Evolutionary conservation across 768 basidiomycete species (phyloP).

Genomic region (Arthromyces matolae): DNA sequence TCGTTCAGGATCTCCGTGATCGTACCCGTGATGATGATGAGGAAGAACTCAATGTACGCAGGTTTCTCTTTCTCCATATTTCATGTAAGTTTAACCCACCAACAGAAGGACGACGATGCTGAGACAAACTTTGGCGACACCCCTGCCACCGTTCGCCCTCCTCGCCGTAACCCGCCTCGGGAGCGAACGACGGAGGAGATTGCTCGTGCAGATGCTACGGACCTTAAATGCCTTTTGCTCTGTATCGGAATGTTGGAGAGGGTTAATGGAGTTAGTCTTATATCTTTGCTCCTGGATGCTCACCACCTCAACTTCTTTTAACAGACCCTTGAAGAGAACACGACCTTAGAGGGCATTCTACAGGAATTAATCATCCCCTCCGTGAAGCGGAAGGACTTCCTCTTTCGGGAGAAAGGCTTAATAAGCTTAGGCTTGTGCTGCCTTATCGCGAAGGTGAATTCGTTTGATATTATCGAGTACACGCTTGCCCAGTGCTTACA

Average conservation of each 20-base stretch:
- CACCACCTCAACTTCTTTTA: neutral
- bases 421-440: slow-evolving; percentile 69
- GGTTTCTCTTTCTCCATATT: neutral
- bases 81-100: neutral
- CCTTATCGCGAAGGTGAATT: slow-evolving; percentile 63
- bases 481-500: no score
- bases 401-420: slow-evolving; percentile 61
- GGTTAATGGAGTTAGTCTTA: slow-evolving; percentile 67
- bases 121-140: slow-evolving; percentile 28
- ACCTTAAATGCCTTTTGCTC: slow-evolving; percentile 70
- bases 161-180: slow-evolving; percentile 20
- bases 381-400: slow-evolving; percentile 70
- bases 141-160: slow-evolving; percentile 21
- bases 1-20: slow-evolving; percentile 77
- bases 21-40: slow-evolving; percentile 37
- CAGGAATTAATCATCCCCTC: slow-evolving; percentile 83
- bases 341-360: slow-evolving; percentile 70
- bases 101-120: slow-evolving; percentile 18
- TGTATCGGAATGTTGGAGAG: slow-evolving; percentile 85
- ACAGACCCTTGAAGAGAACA: slow-evolving; percentile 65
- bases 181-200: slow-evolving; percentile 60
- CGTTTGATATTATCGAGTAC: no score
- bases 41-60: slow-evolving; percentile 27
- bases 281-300: neutral
- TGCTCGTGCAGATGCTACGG: slow-evolving; percentile 54